Percentiles rank a stretch among this genome's conserved stretches.
phyloP scores from a whole-genome alignment of 306 rosid species.

The Astragalus glycyphyllos region DNA sequence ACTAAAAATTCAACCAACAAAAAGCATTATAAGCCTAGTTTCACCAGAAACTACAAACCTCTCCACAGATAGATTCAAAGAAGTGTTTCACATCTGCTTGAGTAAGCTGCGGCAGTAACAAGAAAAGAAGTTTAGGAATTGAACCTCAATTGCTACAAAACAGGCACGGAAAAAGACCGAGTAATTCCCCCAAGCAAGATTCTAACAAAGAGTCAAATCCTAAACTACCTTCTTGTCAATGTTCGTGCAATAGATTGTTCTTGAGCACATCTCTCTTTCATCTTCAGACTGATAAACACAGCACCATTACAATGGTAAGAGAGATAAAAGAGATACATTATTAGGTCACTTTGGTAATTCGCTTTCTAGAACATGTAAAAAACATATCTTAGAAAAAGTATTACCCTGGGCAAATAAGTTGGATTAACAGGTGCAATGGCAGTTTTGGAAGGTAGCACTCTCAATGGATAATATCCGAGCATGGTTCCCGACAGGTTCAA shows the following conservation, averaged over 20 bases:
- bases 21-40: constrained; percentile 7
- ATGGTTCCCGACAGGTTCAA: constrained; percentile 90
- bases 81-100: constrained; percentile 91
- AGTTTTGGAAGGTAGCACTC: constrained; percentile 98
- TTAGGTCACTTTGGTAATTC: constrained; percentile 36
- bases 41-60: constrained; percentile 62
- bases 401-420: constrained; percentile 93
- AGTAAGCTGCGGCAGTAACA: constrained; percentile 69
- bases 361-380: constrained; percentile 13
- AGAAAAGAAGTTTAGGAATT: constrained; percentile 25
- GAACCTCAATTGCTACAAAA: constrained; percentile 28
- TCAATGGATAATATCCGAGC: constrained; percentile 89
- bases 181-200: constrained; percentile 33
- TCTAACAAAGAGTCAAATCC: constrained; percentile 21
- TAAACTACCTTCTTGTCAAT: constrained; percentile 89
- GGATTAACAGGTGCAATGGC: constrained; percentile 99
- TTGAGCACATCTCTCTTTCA: constrained; percentile 98
- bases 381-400: constrained; percentile 5
- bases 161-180: neutral
- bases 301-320: constrained; percentile 42
- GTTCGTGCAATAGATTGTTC: constrained; percentile 97
- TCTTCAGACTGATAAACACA: constrained; percentile 73
- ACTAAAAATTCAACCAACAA: constrained; percentile 32
- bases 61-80: constrained; percentile 96
- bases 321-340: constrained; percentile 6